Percentiles rank a stretch among this genome's conserved stretches.
These are phyloP conservation scores for Bipolaris bicolor DNA, from an alignment of 2,329 filamentous ascomycete species.

Conservation along the genomic window DNA sequence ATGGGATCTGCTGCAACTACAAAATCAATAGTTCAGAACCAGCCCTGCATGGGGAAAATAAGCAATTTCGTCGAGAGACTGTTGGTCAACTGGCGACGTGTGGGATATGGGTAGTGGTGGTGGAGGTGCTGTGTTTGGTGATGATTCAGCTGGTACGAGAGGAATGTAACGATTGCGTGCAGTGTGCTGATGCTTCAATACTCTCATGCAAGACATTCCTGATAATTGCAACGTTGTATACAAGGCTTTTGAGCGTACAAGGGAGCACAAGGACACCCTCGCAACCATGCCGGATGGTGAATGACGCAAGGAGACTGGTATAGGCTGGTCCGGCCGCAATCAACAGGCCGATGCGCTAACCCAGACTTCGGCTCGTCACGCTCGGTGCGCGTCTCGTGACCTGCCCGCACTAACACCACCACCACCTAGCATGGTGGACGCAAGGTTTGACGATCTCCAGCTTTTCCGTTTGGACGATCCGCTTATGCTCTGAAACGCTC, in stretches of 20 bases:
- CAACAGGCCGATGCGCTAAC: too few species aligned
- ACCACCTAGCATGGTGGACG: background rate
- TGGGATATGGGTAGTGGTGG: slow-evolving; percentile 24
- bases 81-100: background rate
- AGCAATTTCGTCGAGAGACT: background rate
- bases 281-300: background rate
- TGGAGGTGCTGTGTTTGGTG: slow-evolving; percentile 6
- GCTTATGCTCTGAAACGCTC: background rate
- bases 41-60: slow-evolving; percentile 7
- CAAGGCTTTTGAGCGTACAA: background rate
- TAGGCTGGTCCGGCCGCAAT: background rate
- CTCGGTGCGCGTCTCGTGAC: background rate
- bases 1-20: slow-evolving; percentile 12
- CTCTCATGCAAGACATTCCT: background rate
- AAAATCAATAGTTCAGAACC: slow-evolving; percentile 20
- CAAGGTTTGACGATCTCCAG: background rate
- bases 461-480: background rate
- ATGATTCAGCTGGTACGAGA: slow-evolving; percentile 18
- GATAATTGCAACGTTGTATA: too few species aligned
- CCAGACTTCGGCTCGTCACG: background rate
- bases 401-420: background rate
- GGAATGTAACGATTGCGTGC: background rate
- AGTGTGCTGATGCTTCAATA: slow-evolving; percentile 1
- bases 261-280: background rate
- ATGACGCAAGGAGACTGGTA: slow-evolving; percentile 4